Evolutionary conservation across 1,284 basidiomycete genomes (phyloP).

Genomic region (Fomes fomentarius): DNA sequence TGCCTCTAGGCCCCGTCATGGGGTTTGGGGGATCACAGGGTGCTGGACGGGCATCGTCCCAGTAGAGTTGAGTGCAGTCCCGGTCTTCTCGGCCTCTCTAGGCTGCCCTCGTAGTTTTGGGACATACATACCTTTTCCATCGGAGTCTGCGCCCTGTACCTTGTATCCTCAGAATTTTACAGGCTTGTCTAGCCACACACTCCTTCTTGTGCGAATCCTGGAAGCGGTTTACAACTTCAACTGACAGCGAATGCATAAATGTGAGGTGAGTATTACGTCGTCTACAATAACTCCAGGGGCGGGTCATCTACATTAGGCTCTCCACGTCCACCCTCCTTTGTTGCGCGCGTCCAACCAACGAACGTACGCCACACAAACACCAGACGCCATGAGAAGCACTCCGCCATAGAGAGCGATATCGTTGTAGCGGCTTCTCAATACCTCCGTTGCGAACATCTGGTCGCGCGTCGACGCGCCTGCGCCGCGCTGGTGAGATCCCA

Average conservation of each 20-base stretch:
- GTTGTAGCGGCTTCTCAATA: conserved; percentile 39
- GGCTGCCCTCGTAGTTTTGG: conserved; percentile 59
- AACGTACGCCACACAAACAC: conserved; percentile 45
- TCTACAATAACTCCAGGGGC: background rate
- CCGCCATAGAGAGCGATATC: conserved; percentile 45
- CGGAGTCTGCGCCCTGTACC: background rate
- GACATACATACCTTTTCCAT: conserved; percentile 52
- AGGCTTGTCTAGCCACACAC: conserved; percentile 6
- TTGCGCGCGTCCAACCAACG: conserved; percentile 47
- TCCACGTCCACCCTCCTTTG: conserved; percentile 46
- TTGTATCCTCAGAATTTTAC: conserved; percentile 2
- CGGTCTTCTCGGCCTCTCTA: conserved; percentile 25
- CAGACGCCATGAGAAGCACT: conserved; percentile 39
- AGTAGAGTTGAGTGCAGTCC: conserved; percentile 57
- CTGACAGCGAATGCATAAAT: background rate
- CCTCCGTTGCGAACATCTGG: conserved; percentile 13
- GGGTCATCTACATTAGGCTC: conserved; percentile 37
- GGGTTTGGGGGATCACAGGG: conserved; percentile 43
- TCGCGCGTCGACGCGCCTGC: background rate
- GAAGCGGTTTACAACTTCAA: background rate
- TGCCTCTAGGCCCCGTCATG: conserved; percentile 32
- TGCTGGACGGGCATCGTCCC: conserved; percentile 44
- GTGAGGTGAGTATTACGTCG: conserved; percentile 15
- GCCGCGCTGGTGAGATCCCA: conserved; percentile 40
- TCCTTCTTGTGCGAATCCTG: conserved; percentile 9